phyloP scores from a whole-genome alignment of 257 asterid genomes.

The Schizonepeta tenuifolia region DNA sequence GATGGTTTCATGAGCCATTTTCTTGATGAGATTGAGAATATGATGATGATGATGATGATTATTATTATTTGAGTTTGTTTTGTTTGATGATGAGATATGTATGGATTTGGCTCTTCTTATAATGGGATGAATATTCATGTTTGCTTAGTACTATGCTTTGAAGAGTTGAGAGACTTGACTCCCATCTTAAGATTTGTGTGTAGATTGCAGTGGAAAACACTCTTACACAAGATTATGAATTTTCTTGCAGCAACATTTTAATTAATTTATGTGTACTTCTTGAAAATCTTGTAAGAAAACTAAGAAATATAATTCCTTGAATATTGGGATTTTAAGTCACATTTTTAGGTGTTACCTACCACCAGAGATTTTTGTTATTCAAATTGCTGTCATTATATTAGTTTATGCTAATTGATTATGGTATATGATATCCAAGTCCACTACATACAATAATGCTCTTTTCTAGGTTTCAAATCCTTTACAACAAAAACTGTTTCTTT shows the following conservation, averaged over 20 bases:
- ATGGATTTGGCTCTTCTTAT: conserved; percentile 30
- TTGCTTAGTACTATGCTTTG: conserved; percentile 43
- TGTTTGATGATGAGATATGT: conserved; percentile 33
- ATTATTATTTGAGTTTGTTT: neutral
- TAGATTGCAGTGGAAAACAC: conserved; percentile 59
- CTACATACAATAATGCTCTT: neutral
- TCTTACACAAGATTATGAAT: neutral
- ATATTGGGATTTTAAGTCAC: conserved; percentile 1
- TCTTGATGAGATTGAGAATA: neutral
- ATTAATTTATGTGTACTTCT: neutral
- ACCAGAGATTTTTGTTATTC: neutral
- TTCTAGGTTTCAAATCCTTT: neutral
- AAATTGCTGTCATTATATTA: neutral
- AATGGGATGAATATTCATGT: conserved; percentile 25
- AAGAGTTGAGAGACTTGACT: conserved; percentile 52
- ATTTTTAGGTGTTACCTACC: neutral
- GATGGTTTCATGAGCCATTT: conserved; percentile 29
- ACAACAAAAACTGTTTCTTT: neutral
- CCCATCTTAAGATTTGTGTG: conserved; percentile 52
- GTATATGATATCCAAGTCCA: neutral
- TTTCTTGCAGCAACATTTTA: conserved; percentile 15
- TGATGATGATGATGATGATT: conserved; percentile 9
- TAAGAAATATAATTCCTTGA: neutral
- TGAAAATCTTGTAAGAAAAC: neutral
- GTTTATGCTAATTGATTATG: neutral